A percentile compares a stretch with the other conserved stretches of the same genome.
Conservation (phyloP, 139 green algal species). For the Coelastrella sp. region DNA sequence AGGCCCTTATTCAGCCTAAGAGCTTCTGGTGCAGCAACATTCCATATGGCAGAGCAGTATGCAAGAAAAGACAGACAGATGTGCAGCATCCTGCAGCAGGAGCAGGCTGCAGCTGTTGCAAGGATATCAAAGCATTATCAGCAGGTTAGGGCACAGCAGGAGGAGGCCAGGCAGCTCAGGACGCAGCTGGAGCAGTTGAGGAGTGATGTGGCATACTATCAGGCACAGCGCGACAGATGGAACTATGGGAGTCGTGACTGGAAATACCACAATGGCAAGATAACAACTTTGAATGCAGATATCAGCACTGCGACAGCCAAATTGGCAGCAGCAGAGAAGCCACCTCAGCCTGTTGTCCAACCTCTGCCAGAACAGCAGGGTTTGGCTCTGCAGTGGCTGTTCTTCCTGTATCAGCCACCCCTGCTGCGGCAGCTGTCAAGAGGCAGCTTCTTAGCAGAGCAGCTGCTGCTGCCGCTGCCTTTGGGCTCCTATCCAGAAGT, state of each 20-base stretch:
- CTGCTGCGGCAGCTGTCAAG: conserved; percentile 58
- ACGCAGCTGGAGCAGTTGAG: neutral
- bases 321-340: conserved; percentile 16
- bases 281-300: neutral
- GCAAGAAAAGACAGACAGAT: conserved; percentile 15
- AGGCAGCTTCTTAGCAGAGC: conserved; percentile 61
- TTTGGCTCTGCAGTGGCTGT: conserved; percentile 55
- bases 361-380: conserved; percentile 46
- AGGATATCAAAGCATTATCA: conserved; percentile 52
- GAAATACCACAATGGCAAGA: neutral
- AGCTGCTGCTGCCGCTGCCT: conserved; percentile 63
- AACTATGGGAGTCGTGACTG: neutral
- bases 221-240: no score
- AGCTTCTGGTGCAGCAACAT: conserved; percentile 43
- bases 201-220: no score
- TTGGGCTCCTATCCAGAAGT: neutral
- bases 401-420: conserved; percentile 66
- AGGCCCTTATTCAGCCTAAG: conserved; percentile 41
- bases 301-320: neutral
- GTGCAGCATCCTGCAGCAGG: conserved; percentile 14
- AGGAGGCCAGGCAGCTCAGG: neutral
- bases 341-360: conserved; percentile 60
- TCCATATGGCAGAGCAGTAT: conserved; percentile 51
- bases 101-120: conserved; percentile 41
- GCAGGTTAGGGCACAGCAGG: conserved; percentile 60